Conservation (phyloP, 805 yeast species). For the Candida incommunis region DNA sequence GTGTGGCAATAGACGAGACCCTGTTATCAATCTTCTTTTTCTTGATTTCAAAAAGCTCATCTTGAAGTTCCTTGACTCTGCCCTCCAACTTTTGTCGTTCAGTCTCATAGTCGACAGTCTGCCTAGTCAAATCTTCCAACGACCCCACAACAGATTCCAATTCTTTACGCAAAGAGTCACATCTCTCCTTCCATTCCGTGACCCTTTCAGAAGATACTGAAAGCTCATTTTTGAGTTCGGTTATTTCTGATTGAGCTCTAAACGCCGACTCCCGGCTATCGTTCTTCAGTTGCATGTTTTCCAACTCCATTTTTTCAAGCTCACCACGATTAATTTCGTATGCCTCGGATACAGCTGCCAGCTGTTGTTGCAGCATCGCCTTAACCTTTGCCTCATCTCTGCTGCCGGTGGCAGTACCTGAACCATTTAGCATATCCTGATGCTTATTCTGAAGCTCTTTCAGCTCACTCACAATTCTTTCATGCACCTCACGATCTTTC, state of each 20-base stretch:
- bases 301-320: constrained; percentile 13
- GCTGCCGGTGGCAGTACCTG: neutral
- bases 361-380: constrained; percentile 8
- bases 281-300: constrained; percentile 13
- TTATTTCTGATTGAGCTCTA: constrained; percentile 12
- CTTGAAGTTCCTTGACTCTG: constrained; percentile 13
- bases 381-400: neutral
- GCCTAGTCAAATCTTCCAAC: constrained; percentile 23
- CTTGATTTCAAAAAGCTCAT: constrained; percentile 9
- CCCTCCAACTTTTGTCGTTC: constrained; percentile 17
- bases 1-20: constrained; percentile 8
- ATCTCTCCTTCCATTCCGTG: neutral
- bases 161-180: constrained; percentile 18
- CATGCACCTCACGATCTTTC: neutral
- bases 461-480: neutral
- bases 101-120: constrained; percentile 22
- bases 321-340: constrained; percentile 12
- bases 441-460: neutral
- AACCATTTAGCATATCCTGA: neutral
- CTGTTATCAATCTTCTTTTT: constrained; percentile 8
- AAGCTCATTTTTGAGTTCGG: constrained; percentile 13
- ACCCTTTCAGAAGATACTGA: constrained; percentile 1
- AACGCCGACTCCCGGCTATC: constrained; percentile 12
- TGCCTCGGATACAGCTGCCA: constrained; percentile 8
- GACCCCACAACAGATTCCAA: constrained; percentile 18